Evolutionary conservation across 2,329 filamentous ascomycete species (phyloP), one percentile per base, ranked within the genome.

Genomic region (Rutstroemia sp.): DNA sequence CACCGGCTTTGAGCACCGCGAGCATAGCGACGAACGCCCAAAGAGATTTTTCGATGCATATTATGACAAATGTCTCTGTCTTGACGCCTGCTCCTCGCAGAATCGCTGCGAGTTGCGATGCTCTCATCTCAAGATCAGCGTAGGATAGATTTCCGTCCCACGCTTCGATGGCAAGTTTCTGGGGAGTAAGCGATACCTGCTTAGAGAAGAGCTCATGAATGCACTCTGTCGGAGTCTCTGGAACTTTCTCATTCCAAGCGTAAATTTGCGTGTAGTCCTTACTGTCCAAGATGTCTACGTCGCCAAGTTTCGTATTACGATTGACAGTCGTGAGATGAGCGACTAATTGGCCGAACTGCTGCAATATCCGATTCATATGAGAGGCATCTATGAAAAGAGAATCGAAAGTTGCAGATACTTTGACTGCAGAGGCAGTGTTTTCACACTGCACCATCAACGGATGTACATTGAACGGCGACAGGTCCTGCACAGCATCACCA

Each of bases 81-180:
- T 44, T 45, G 25, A 64, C 53, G 9, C 48, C 48, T 17, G 42
- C 5, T 9, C 14, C 27, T 14, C 73, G 63, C 1, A 95, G 68
- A 58, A 75, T 66, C 55, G 76, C 71, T 3, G 85, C 87, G 54
- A 91, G 68, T 23, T 70, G 71, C 61, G 89, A 89, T 0, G 87
- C 82, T 37, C 71, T 71, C 1, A 63, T 62, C 63, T 90, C 86
- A 3, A 95, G 73, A 23, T 83, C 73, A 2, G 61, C 57, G 63
- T 89, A 95, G 0, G 84, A 66, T 5, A 66, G 48, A 25, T 58
- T 57, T 5, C 56, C 63, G 57, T 68, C 64, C 59, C 63, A 67
- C 10, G 64, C 59, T 27, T 53, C 82, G 2, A 91, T 63, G 0
- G 65, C 74, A 5, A 75, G 67, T 2, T 71, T 67, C 0, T 72